These are phyloP conservation scores for Coemansia sp. DNA, from an alignment of 192 early-diverging fungal species.

Conservation along the genomic window DNA sequence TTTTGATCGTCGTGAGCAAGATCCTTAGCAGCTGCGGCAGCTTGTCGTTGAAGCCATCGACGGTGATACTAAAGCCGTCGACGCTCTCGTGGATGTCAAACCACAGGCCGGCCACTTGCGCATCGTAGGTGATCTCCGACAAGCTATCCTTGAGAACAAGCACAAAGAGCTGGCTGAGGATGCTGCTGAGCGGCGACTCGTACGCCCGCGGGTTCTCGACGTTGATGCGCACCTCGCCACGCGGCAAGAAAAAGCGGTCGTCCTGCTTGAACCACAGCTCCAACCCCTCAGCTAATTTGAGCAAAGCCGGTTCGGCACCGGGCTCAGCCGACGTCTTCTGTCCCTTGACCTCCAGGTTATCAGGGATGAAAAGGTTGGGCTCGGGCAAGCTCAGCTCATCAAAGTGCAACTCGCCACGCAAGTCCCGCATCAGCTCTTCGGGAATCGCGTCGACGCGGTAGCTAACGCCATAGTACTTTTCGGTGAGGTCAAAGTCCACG, in stretches of 20 bases:
- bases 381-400: conserved; percentile 67
- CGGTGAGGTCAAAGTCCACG: conserved; percentile 56
- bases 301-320: conserved; percentile 26
- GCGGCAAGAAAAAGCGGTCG: conserved; percentile 89
- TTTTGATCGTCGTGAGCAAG: conserved; percentile 67
- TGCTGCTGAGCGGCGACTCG: conserved; percentile 69
- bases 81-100: conserved; percentile 71
- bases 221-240: conserved; percentile 74
- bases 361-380: conserved; percentile 86
- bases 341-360: conserved; percentile 70
- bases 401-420: conserved; percentile 13
- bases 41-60: conserved; percentile 91
- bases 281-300: conserved; percentile 20
- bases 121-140: conserved; percentile 87
- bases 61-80: conserved; percentile 69
- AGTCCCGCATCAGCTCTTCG: conserved; percentile 47
- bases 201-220: conserved; percentile 75
- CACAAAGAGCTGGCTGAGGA: conserved; percentile 70
- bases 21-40: conserved; percentile 67
- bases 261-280: conserved; percentile 96
- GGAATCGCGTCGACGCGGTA: conserved; percentile 69
- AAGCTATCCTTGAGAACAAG: conserved; percentile 80
- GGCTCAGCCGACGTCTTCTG: conserved; percentile 12
- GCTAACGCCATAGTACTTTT: conserved; percentile 79
- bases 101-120: conserved; percentile 80